Evolutionary conservation across 78 protist species (phyloP).

Genomic region (Dictyostelium firmibasis): DNA sequence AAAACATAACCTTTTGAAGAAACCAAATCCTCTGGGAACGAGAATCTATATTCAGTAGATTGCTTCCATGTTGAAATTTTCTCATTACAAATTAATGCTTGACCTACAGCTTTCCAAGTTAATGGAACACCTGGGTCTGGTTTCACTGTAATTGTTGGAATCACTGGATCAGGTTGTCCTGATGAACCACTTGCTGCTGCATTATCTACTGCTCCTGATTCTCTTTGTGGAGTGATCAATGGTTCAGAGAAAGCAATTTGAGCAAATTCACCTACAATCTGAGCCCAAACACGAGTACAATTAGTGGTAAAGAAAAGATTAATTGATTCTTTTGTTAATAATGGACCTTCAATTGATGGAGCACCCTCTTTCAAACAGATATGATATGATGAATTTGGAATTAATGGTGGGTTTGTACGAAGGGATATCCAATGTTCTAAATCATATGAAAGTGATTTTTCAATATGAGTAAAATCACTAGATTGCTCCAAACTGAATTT

Average conservation of each 20-base stretch:
- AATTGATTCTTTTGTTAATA: background rate
- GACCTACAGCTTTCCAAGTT: background rate
- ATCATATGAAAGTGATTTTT: background rate
- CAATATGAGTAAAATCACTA: conserved; percentile 8
- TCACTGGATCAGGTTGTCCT: background rate
- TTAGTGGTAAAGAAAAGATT: background rate
- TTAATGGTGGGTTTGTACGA: background rate
- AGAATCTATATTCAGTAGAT: conserved; percentile 31
- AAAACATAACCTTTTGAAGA: conserved; percentile 12
- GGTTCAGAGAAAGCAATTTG: conserved; percentile 1
- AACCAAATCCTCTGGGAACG: conserved; percentile 23
- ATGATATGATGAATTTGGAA: background rate
- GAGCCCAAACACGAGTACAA: background rate
- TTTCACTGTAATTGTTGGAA: conserved; percentile 2
- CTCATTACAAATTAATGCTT: background rate
- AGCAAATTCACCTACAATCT: background rate
- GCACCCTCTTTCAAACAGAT: conserved; percentile 4
- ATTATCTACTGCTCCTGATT: background rate
- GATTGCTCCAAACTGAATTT: conserved; percentile 11
- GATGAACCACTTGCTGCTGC: background rate
- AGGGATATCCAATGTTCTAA: conserved; percentile 20
- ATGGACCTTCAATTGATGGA: conserved; percentile 21
- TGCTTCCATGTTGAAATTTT: background rate
- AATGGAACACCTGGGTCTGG: conserved; percentile 56
- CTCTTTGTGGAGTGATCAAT: background rate